Conservation (phyloP, 2,329 filamentous ascomycete species). For the Monilinia polystroma region DNA sequence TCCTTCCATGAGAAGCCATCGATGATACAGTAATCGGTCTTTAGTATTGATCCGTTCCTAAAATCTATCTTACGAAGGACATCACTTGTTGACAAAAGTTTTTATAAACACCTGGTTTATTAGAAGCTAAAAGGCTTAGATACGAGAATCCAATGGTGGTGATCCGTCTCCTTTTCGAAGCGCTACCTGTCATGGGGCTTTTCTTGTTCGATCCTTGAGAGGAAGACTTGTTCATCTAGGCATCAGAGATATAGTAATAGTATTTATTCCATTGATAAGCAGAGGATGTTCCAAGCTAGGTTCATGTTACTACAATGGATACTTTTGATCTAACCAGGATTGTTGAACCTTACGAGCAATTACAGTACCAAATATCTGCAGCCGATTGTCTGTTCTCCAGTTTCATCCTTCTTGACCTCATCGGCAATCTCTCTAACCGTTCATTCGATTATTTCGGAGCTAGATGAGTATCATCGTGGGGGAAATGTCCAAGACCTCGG, state of each 20-base stretch:
- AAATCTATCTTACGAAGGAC: not conserved
- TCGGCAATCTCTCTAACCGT: conserved; percentile 8
- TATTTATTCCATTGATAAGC: not conserved
- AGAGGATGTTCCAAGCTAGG: not conserved
- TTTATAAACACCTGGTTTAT: no score
- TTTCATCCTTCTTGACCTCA: conserved; percentile 15
- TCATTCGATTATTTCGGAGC: not conserved
- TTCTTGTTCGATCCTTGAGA: not conserved
- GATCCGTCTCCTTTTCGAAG: not conserved
- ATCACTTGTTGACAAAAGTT: not conserved
- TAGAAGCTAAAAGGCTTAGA: not conserved
- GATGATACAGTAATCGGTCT: not conserved
- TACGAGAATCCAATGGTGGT: not conserved
- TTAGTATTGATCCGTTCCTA: not conserved
- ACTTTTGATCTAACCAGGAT: conserved; percentile 6
- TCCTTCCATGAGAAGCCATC: not conserved
- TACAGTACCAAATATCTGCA: not conserved
- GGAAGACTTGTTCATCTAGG: conserved; percentile 1
- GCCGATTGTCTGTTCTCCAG: conserved; percentile 14
- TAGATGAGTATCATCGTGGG: not conserved
- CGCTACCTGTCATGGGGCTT: not conserved
- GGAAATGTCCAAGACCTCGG: not conserved
- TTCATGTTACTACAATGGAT: not conserved
- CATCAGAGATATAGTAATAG: not conserved
- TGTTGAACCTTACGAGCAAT: conserved; percentile 7